These are phyloP conservation scores for Clarireedia hainanense DNA, from an alignment of 2,329 filamentous ascomycete species.

Conservation along the genomic window DNA sequence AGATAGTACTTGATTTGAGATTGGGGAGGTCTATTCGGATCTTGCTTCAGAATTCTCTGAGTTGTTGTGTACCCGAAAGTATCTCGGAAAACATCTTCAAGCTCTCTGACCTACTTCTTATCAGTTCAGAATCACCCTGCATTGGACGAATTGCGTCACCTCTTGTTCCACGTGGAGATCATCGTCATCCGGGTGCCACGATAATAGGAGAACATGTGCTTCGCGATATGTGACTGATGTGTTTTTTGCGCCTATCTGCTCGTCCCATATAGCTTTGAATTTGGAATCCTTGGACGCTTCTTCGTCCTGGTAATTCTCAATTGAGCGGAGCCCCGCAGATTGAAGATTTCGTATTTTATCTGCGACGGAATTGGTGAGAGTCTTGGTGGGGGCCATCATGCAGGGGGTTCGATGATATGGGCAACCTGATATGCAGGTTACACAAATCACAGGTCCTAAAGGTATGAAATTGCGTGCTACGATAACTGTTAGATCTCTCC, in stretches of 20 bases:
- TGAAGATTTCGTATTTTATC: background rate
- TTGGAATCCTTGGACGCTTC: background rate
- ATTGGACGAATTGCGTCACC: background rate
- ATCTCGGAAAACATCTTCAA: background rate
- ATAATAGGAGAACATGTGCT: background rate
- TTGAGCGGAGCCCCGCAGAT: background rate
- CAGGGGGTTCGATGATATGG: no score
- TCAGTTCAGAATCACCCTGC: background rate
- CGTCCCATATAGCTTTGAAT: background rate
- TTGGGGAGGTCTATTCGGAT: background rate
- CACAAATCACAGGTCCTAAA: no score
- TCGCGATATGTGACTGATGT: background rate
- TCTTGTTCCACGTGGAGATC: slow-evolving; percentile 1
- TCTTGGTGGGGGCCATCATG: background rate
- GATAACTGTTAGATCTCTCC: background rate
- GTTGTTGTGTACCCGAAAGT: background rate
- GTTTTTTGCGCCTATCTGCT: background rate
- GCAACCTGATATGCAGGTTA: no score
- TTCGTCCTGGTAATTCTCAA: background rate
- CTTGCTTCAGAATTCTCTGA: background rate
- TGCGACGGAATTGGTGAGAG: background rate
- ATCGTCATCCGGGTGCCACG: slow-evolving; percentile 1
- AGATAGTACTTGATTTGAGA: background rate
- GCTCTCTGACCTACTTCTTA: background rate
- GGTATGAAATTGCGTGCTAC: background rate